These are phyloP conservation scores for Diaporthe vexans DNA, from an alignment of 2,329 filamentous ascomycete genomes.

Conservation along the genomic window DNA sequence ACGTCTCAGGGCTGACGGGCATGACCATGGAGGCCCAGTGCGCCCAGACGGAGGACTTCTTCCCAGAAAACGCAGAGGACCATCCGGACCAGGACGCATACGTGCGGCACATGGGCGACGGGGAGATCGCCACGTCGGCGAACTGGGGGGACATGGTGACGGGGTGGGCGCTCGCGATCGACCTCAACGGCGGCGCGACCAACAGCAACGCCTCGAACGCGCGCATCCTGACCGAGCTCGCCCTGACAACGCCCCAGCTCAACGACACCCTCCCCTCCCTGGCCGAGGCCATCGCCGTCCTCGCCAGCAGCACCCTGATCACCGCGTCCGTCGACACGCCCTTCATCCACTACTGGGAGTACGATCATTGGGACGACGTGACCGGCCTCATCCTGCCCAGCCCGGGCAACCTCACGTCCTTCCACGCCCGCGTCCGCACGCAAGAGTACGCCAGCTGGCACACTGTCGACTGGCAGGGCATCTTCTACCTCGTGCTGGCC, in stretches of 20 bases:
- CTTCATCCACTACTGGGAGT: slow-evolving; percentile 70
- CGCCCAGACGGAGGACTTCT: slow-evolving; percentile 45
- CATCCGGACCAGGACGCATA: slow-evolving; percentile 67
- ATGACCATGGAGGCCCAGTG: slow-evolving; percentile 73
- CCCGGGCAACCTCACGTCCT: slow-evolving; percentile 66
- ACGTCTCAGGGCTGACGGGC: slow-evolving; percentile 69
- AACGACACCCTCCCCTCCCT: slow-evolving; percentile 72
- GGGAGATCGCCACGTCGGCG: slow-evolving; percentile 46
- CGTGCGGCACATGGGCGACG: slow-evolving; percentile 55
- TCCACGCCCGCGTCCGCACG: slow-evolving; percentile 74
- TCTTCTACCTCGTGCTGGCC: slow-evolving; percentile 77
- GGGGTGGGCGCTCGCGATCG: slow-evolving; percentile 68
- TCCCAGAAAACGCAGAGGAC: slow-evolving; percentile 4
- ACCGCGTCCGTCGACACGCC: slow-evolving; percentile 70
- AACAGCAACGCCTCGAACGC: slow-evolving; percentile 71
- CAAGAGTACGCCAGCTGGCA: slow-evolving; percentile 81
- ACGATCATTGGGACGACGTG: slow-evolving; percentile 47
- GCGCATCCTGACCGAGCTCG: slow-evolving; percentile 69
- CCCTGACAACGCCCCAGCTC: slow-evolving; percentile 59
- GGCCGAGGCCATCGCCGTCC: slow-evolving; percentile 80
- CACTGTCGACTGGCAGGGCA: slow-evolving; percentile 69
- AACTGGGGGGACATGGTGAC: slow-evolving; percentile 70
- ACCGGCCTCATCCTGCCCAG: slow-evolving; percentile 51
- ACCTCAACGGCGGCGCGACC: slow-evolving; percentile 67
- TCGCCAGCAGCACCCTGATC: slow-evolving; percentile 76